Base-by-base conservation (phyloP, 768 basidiomycete genomes). In the Boletus rubroflammeus region DNA sequence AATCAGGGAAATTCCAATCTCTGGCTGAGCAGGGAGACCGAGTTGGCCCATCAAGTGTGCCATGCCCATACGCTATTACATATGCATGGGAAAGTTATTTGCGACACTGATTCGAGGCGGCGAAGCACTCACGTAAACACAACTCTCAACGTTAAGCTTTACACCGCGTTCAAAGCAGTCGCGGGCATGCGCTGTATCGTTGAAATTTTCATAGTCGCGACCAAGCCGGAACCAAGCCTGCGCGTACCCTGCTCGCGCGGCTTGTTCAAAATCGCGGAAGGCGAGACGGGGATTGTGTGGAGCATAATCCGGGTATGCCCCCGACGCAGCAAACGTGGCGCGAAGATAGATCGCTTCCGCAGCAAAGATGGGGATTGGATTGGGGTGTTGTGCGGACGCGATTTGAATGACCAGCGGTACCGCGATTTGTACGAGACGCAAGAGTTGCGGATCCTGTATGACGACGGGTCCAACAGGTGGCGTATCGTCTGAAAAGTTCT, bases 201-300 rank as follows among this genome's bases (percentile, higher is more conserved):
- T 85, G 56, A 90, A 93, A 42, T 82, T 84, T 73, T 98, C 95
- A 65, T 98, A 97, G 56, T 96, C 95, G 17, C 93, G 75, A 0
- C 92, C 96, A 0, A 98, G 79, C 25, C 86, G 80, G 73, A 94
- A 97, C 95, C 96, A 98, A 0, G 91, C 91, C n/a, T 80, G 73
- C 3, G 78, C 73, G 58, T 84, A 88, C 0, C 95, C 94, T 0
- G 78, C 82, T 25, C 89, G 77, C 0, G 93, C 95, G 3, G 91
- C 84, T 1, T 76, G 73, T 67, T 98, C 95, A 63, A 90, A 97
- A 65, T 94, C 93, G 23, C 91, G 78, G 73, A 98, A 98, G 2
- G 96, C 93, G 7, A 78, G 64, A 5, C 90, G 79, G 2, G 88
- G 86, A 63, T 90, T 90, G 53, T 81, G 81, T 0, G 75, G 76